Percentiles rank a stretch among this genome's conserved stretches.
Evolutionary conservation across 176 grass and related monocot species (phyloP).

Genomic region (Themeda triandra): DNA sequence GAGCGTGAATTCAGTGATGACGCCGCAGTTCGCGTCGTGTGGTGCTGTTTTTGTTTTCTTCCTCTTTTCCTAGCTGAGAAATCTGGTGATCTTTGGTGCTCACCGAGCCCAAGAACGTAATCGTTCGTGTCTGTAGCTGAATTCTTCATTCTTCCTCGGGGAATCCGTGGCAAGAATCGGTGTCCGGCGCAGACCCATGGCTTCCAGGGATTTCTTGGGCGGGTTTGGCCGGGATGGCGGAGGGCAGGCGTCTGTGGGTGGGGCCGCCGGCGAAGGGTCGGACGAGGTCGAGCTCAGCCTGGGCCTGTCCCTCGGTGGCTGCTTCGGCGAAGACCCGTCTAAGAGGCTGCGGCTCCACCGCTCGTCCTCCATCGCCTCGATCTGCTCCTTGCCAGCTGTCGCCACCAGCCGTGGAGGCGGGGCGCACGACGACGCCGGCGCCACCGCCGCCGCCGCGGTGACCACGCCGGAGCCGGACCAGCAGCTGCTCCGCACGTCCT

Average conservation of each 20-base stretch:
- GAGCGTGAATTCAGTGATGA: background rate
- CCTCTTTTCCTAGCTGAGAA: background rate
- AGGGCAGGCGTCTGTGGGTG: background rate
- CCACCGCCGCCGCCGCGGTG: background rate
- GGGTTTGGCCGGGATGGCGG: constrained; percentile 41
- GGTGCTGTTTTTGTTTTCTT: background rate
- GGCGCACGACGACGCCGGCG: constrained; percentile 28
- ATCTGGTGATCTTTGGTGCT: constrained; percentile 15
- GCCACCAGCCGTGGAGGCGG: background rate
- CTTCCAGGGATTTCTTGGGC: constrained; percentile 64
- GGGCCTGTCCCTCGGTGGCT: constrained; percentile 73
- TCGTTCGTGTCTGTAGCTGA: background rate
- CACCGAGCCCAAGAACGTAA: background rate
- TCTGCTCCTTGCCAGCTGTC: constrained; percentile 32
- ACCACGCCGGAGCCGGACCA: background rate
- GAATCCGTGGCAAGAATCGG: background rate
- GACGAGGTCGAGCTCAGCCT: constrained; percentile 80
- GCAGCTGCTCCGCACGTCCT: constrained; percentile 62
- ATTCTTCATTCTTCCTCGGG: background rate
- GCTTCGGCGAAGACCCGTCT: constrained; percentile 62
- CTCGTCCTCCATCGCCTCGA: constrained; percentile 68
- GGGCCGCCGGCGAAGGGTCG: constrained; percentile 10
- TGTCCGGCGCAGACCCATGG: background rate
- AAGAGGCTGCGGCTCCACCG: constrained; percentile 51
- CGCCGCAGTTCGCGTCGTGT: constrained; percentile 1